phyloP scores from a whole-genome alignment of 2,329 filamentous ascomycete genomes.

The Calycina herbarum region DNA sequence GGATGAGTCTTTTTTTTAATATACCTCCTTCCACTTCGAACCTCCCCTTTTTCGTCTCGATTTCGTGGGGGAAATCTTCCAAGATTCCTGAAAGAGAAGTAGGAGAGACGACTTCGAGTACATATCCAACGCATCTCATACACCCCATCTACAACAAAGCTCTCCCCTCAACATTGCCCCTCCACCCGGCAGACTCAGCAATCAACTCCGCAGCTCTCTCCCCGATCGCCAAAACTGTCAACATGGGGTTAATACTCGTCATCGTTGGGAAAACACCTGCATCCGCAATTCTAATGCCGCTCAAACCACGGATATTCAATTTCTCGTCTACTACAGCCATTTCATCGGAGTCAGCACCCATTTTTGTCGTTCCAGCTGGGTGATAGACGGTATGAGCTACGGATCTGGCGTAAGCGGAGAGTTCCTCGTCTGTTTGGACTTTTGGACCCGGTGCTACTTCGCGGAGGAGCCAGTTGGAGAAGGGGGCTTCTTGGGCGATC shows the following conservation, averaged over 20 bases:
- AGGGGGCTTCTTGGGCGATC: constrained; percentile 40
- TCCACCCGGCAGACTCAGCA: constrained; percentile 70
- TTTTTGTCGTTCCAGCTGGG: constrained; percentile 85
- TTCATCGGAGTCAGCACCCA: constrained; percentile 72
- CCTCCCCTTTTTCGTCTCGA: no score
- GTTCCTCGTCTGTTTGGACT: constrained; percentile 71
- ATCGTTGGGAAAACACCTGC: constrained; percentile 88
- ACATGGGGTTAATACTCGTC: constrained; percentile 85
- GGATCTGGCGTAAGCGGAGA: constrained; percentile 77
- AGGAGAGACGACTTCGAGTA: no score
- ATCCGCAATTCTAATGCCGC: constrained; percentile 77
- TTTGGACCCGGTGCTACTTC: constrained; percentile 42
- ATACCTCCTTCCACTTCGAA: no score
- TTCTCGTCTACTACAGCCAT: constrained; percentile 78
- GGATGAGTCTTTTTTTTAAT: not conserved
- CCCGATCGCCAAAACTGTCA: constrained; percentile 81
- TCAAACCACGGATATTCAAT: constrained; percentile 70
- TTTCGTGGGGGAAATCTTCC: not conserved
- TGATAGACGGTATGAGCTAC: constrained; percentile 90
- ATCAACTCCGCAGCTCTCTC: constrained; percentile 85
- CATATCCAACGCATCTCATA: not conserved
- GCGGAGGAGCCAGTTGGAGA: constrained; percentile 44
- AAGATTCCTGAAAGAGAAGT: not conserved
- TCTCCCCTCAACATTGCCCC: constrained; percentile 31
- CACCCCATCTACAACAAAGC: constrained; percentile 26